Conservation (phyloP, 768 basidiomycete genomes). For the Suillus lakei region DNA sequence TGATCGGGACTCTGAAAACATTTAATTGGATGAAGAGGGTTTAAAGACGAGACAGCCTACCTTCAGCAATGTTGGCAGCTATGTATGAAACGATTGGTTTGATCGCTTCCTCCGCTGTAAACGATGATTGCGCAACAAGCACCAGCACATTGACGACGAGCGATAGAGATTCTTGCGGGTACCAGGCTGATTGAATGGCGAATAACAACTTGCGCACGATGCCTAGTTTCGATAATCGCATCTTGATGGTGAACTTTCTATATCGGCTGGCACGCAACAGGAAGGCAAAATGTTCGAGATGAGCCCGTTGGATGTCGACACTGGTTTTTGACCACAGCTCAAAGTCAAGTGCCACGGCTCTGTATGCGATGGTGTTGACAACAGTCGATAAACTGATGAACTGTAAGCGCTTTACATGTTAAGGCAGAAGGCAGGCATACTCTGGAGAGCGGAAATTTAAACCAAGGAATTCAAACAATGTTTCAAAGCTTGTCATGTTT, state of each 20-base stretch:
- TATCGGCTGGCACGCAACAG: slow-evolving; percentile 76
- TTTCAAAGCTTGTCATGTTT: slow-evolving; percentile 82
- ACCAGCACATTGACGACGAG: slow-evolving; percentile 64
- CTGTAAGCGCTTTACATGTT: neutral
- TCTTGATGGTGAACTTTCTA: slow-evolving; percentile 76
- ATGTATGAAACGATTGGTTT: slow-evolving; percentile 89
- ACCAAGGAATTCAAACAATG: slow-evolving; percentile 85
- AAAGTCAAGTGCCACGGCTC: slow-evolving; percentile 85
- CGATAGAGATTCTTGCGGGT: slow-evolving; percentile 51
- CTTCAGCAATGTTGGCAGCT: slow-evolving; percentile 75
- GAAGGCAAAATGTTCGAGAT: slow-evolving; percentile 82
- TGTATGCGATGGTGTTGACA: slow-evolving; percentile 81
- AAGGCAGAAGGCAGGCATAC: slow-evolving; percentile 46
- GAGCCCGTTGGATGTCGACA: slow-evolving; percentile 74
- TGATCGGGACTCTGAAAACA: slow-evolving; percentile 8
- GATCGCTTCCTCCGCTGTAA: slow-evolving; percentile 73
- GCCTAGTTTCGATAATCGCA: slow-evolving; percentile 72
- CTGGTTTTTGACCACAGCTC: slow-evolving; percentile 83
- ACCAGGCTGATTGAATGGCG: slow-evolving; percentile 81
- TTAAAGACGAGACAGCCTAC: slow-evolving; percentile 41
- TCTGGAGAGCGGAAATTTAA: slow-evolving; percentile 82
- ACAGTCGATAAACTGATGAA: slow-evolving; percentile 74
- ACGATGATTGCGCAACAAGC: slow-evolving; percentile 64
- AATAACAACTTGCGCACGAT: slow-evolving; percentile 81
- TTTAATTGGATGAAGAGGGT: neutral